Conservation (phyloP, 495 filamentous ascomycete genomes). For the Massariosphaeria phaeospora region DNA sequence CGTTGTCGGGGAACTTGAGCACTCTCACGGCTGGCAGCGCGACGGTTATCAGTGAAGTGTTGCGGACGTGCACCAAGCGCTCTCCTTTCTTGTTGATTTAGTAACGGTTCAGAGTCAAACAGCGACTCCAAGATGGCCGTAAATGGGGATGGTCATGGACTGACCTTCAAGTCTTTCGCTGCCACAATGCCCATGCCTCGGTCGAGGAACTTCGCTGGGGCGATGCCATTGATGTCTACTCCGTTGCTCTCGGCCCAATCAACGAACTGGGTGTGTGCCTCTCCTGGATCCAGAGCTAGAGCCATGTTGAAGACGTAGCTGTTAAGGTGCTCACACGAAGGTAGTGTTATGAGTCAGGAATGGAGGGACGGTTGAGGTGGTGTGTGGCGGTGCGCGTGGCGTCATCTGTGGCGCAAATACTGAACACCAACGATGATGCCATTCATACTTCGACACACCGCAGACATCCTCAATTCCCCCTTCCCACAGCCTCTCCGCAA, state of each 20-base stretch:
- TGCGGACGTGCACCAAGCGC: conserved; percentile 18
- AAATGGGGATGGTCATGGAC: background rate
- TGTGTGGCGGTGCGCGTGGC: too few species aligned
- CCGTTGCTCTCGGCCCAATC: conserved; percentile 26
- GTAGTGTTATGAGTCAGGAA: conserved; percentile 7
- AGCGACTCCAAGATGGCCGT: background rate
- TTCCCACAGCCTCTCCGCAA: too few species aligned
- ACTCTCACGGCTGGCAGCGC: conserved; percentile 5
- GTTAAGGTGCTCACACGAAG: background rate
- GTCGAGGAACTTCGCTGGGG: conserved; percentile 23
- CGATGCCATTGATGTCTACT: conserved; percentile 26
- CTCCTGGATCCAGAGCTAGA: conserved; percentile 20
- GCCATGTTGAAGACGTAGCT: conserved; percentile 9
- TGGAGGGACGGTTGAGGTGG: too few species aligned
- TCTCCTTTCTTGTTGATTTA: conserved; percentile 33
- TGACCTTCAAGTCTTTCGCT: conserved; percentile 28
- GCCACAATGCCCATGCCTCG: conserved; percentile 31
- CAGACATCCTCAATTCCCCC: background rate
- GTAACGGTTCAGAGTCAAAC: background rate
- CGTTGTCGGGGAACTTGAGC: conserved; percentile 12
- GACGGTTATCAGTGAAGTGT: conserved; percentile 18
- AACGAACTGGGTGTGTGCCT: conserved; percentile 23
- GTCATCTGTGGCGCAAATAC: too few species aligned
- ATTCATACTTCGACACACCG: background rate
- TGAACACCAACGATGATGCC: too few species aligned